Conservation (phyloP, 2,329 filamentous ascomycete species). For the Pestalotiopsis sp. region DNA sequence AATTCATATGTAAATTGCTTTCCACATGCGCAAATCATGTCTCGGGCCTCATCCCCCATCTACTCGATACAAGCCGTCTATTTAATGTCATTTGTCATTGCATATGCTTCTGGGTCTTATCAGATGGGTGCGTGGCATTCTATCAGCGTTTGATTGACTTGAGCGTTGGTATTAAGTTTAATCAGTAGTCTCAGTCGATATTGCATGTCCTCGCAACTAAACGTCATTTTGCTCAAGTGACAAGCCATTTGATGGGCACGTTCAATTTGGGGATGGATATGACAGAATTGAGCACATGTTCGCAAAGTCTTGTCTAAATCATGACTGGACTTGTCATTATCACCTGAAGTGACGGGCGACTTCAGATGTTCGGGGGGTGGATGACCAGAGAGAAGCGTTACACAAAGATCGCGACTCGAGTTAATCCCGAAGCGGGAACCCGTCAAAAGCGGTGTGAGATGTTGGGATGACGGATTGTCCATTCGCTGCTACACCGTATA, state of each 20-base stretch:
- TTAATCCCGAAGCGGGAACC: neutral
- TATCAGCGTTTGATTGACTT: neutral
- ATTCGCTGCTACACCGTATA: neutral
- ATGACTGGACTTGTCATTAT: too few relatives aligned
- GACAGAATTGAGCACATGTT: neutral
- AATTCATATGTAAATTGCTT: slow-evolving; percentile 14
- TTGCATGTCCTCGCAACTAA: neutral
- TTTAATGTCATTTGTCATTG: neutral
- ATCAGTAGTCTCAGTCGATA: neutral
- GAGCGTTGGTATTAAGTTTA: neutral
- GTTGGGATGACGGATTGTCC: neutral
- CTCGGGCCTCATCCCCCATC: neutral
- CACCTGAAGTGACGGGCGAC: neutral
- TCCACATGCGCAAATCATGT: too few relatives aligned
- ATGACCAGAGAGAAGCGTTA: too few relatives aligned
- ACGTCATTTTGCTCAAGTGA: slow-evolving; percentile 1
- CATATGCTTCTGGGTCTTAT: neutral
- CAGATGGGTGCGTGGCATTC: neutral
- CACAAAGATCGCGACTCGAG: neutral
- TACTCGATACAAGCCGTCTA: neutral
- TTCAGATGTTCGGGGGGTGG: neutral
- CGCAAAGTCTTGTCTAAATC: neutral
- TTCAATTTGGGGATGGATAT: neutral
- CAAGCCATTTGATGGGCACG: neutral
- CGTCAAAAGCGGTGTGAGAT: neutral